Evolutionary conservation across 257 asterid species (phyloP), one percentile per base, ranked within the genome.

Genomic region (Thymus mandschuricus): DNA sequence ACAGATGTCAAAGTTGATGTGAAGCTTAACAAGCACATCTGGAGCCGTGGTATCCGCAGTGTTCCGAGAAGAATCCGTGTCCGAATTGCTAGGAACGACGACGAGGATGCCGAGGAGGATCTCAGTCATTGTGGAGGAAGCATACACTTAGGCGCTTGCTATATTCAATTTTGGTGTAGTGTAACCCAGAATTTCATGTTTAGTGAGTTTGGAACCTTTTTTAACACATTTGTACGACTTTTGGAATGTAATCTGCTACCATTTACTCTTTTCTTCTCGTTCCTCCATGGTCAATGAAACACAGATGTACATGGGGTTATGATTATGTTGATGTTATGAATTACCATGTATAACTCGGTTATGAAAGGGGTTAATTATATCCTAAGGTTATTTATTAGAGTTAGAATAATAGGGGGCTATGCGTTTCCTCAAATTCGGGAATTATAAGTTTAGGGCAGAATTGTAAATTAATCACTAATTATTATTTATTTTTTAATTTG

Each of bases 51-150:
- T 0, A 87, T 89, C 33, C 76, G 96, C 5, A 82, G 96, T 5
- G 96, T 89, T 44, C 96, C 96, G 1, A 83, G 91, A 76, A 86
- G 96, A 76, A 78, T 89, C 76, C 93, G 91, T 43, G 96, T 89
- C 7, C 89, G 96, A 41, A 80, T 89, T 62, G n/a, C 84, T 81
- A 80, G 90, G 62, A 85, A 80, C 10, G 90, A 85, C 1, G 87
- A 85, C 31, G 90, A 82, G 45, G 89, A 85, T 67, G 90, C 90
- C 4, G 78, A 85, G 13, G 87, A 85, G 82, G 87, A 85, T 73
- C 86, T 82, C 66, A 15, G 75, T 77, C 69, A 80, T 83, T 8
- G 87, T 80, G 2, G 87, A 80, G 33, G 87, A 83, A 59, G 83
- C 77, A 60, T 83, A 75, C 3, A 77, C 3, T 50, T 69, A 50